Base-by-base conservation (phyloP, 78 protist species). In the Dictyostelium firmibasis region DNA sequence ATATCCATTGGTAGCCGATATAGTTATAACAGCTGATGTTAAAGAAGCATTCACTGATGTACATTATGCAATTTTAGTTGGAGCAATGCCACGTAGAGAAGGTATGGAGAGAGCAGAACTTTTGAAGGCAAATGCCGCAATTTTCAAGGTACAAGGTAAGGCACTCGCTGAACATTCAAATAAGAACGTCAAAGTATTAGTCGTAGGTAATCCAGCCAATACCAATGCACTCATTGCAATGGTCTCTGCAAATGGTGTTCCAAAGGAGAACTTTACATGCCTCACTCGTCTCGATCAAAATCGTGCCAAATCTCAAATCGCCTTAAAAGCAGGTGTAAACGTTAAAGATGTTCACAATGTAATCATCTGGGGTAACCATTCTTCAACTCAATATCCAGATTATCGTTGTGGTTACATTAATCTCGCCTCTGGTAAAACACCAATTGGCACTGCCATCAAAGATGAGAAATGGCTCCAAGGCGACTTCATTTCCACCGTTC, bases 201-300 rank as follows among this genome's bases (percentile, higher is more conserved):
- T 98, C 36, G 99, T 99, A 1, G 99, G 99, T 76, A 99, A 99
- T 92, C 99, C 99, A 27, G 99, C 99, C 82, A 99, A 99, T 87
- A 98, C 99, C 77, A 99, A 98, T 86, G 95, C 97, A 3, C 38
- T 97, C n/a, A 96, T 98, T 44, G 84, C 95, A 31, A 2, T 62
- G 27, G 16, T 33, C 8, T n/a, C 29, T 23, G 99, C 99, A 3
- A 88, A 97, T 29, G 23, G n/a, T 50, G 74, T 98, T 53, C 99
- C 99, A 23, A 14, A 14, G 43, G 92, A 91, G 64, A 97, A 98
- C 93, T 93, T 99, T 93, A 44, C 99, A 10, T 97, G 98, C 25
- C 95, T 99, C 64, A 97, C 99, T 1, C 91, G 99, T 43, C 97
- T 99, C 27, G 99, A 99, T 76, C 98, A 91, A 79, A 98, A 99